A percentile compares a stretch with the other conserved stretches of the same genome.
These are phyloP conservation scores for Auriscalpium orientale DNA, from an alignment of 768 basidiomycete genomes.

Conservation along the genomic window DNA sequence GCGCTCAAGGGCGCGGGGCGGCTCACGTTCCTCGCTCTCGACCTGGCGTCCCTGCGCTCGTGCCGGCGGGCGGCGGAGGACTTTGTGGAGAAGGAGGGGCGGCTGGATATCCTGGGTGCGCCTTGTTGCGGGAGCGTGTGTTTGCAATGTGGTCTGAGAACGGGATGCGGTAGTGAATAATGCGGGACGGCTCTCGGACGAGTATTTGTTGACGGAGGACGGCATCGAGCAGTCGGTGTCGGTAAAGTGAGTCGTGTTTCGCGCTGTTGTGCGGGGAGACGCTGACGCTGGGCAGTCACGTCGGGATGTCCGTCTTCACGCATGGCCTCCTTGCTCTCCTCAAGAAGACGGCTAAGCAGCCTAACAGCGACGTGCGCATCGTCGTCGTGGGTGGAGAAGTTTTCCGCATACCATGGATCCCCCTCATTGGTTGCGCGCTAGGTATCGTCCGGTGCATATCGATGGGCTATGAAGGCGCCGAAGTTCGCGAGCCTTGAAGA, in stretches of 20 bases:
- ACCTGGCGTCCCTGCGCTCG: neutral
- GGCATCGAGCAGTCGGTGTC: neutral
- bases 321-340: neutral
- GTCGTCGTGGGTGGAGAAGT: neutral
- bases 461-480: neutral
- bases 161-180: neutral
- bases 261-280: neutral
- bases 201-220: neutral
- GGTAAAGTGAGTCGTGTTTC: neutral
- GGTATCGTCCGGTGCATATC: neutral
- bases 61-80: neutral
- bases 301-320: neutral
- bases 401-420: neutral
- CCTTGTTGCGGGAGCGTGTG: neutral
- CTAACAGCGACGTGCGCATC: constrained; percentile 1
- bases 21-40: neutral
- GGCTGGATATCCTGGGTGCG: neutral
- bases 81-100: neutral
- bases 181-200: neutral
- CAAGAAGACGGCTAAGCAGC: neutral
- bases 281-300: neutral
- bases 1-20: neutral
- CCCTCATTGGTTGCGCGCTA: neutral
- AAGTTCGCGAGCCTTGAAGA: neutral
- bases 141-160: neutral